phyloP scores from a whole-genome alignment of 306 rosid genomes.

The Acacia confusa region DNA sequence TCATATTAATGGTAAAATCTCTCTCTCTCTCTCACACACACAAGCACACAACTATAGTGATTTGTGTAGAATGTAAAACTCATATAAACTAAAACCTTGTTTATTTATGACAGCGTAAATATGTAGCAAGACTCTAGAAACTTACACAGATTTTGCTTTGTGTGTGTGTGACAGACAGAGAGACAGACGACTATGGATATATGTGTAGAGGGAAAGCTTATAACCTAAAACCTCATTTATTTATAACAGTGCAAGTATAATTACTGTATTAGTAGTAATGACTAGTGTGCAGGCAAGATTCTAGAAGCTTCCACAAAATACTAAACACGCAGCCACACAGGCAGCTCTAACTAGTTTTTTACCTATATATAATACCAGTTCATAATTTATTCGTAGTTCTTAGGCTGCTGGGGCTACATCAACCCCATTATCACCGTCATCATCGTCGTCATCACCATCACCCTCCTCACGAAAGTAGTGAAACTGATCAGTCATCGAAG shows the following conservation, averaged over 20 bases:
- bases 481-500: neutral
- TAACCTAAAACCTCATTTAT: neutral
- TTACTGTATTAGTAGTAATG: neutral
- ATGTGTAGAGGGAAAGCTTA: neutral
- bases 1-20: neutral
- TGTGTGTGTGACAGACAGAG: neutral
- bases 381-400: neutral
- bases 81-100: neutral
- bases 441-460: constrained; percentile 43
- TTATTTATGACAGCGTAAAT: neutral
- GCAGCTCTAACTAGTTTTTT: neutral
- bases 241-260: neutral
- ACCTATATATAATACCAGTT: constrained; percentile 1
- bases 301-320: constrained; percentile 8
- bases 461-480: constrained; percentile 9
- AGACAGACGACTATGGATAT: neutral
- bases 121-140: neutral
- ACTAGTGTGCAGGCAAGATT: constrained; percentile 18
- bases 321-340: neutral
- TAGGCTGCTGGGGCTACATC: constrained; percentile 57
- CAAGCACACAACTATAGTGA: neutral
- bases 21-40: too few species aligned
- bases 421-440: constrained; percentile 31
- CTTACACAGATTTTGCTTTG: neutral
- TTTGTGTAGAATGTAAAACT: neutral